Base-by-base conservation (phyloP, 2,329 filamentous ascomycete genomes). In the Venturia aucupariae region DNA sequence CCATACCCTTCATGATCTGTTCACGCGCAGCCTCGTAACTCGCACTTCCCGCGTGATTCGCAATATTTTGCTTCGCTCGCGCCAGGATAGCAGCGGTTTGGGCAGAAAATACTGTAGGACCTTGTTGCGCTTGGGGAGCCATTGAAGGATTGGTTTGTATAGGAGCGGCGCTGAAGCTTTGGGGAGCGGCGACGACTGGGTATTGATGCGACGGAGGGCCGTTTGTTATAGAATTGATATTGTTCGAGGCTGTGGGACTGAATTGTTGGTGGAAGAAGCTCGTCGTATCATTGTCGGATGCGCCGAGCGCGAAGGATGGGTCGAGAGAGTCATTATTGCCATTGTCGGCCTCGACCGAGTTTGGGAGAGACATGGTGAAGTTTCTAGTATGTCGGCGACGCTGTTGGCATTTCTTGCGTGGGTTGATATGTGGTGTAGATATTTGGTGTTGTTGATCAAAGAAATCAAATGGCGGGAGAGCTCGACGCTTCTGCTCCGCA, bases 21-120 rank as follows among this genome's bases (percentile, higher is more conserved):
- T 78, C 76, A 61, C 76, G 74, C 66, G 79, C 79, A 19, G 78
- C 77, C 67, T 80, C 77, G 68, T 76, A 79, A 24, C 46, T 48
- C 19, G 62, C 42, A 17, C 24, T 63, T 5, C 62, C 62, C 3
- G 60, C 19, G 32, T 62, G 41, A 5, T 27, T 39, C 4, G 62
- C 62, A 8, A 44, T 48, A 13, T 51, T 63, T 27, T 46, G 42
- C 27, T 48, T 46, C 30, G 62, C 62, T n/a, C 62, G 46, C 7
- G 62, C 62, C n/a, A 63, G n/a, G 10, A 63, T 35, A 35, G 46
- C 62, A 8, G 62, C 62, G 32, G 62, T 63, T 22, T 32, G 30
- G 5, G 62, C 46, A 17, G 62, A 63, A 57, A 55, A 63, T 22
- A 10, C 35, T 17, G 61, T 51, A 27, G 60, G 39, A 51, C 30